These are phyloP conservation scores for Dendrobium chrysotoxum DNA, from an alignment of 106 monocot genomes.

Conservation along the genomic window DNA sequence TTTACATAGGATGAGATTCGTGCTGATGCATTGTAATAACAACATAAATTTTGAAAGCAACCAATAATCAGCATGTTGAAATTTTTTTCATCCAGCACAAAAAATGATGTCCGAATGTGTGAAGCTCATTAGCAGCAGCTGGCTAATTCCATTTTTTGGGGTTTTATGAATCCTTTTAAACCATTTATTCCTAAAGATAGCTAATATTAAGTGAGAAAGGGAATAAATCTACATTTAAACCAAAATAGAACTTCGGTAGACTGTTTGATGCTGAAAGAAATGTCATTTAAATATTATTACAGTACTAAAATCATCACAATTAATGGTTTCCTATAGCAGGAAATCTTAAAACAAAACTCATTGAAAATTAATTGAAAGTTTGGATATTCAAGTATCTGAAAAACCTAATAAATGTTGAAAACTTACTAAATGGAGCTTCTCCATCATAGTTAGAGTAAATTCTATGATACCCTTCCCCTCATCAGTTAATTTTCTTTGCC, in stretches of 20 bases:
- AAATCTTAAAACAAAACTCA: background rate
- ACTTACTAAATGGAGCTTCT: constrained; percentile 12
- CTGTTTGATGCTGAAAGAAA: background rate
- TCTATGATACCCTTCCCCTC: constrained; percentile 15
- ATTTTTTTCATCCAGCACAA: background rate
- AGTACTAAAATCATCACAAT: background rate
- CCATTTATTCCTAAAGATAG: no score
- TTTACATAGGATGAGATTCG: no score
- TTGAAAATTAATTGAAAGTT: background rate
- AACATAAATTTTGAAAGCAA: background rate
- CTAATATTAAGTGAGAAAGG: no score
- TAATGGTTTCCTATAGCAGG: background rate
- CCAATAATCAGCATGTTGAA: background rate
- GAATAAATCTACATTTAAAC: no score
- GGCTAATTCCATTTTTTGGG: background rate
- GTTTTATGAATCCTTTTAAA: no score
- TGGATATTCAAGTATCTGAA: background rate
- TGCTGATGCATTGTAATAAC: no score
- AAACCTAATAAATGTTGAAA: constrained; percentile 3
- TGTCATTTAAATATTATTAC: background rate
- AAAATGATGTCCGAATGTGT: background rate
- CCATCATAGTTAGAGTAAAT: constrained; percentile 6
- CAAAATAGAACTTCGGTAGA: background rate
- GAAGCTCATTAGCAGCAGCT: background rate
- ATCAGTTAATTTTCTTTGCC: constrained; percentile 26